Evolutionary conservation across 352 stramenopile species (phyloP), one percentile per base, ranked within the genome.

Genomic region (Pythium oligandrum): DNA sequence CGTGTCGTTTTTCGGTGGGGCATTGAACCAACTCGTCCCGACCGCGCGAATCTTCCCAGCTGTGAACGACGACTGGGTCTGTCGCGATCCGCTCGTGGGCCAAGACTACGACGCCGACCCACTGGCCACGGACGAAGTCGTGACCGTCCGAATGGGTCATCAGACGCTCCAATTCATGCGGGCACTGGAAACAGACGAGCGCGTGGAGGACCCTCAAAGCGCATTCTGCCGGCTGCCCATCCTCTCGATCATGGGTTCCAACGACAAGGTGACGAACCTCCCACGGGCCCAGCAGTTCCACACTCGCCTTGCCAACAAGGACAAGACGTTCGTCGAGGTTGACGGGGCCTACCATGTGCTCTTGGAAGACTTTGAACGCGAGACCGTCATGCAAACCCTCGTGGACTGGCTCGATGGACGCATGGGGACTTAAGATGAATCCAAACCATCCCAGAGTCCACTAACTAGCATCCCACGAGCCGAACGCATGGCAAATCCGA

Each of bases 321-420:
- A 88, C 70, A 90, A 90, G 59, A 61, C 74, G 42, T 67, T 88
- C 47, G 74, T 72, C 56, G 31, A 81, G 10, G 76, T 90, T 35
- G 60, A 71, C 3, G 78, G 68, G 1, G 53, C 74, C 9, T 88
- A 68, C 50, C 78, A 90, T 30, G 67, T 68, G 34, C 59, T 88
- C 4, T 86, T 77, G 51, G 71, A 88, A 39, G 80, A 90, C 51
- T 70, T 70, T 2, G 74, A 88, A 46, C 70, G 73, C 11, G 69
- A 85, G 10, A 48, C 66, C 2, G 77, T 86, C n/a, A 54, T 86
- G 26, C 51, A 65, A 3, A 58, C 66, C 35, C 43, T 83, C 9
- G 54, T 49, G 43, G 44, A 56, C 33, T 91, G 80, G 80, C 64
- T 90, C 12, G 50, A 76, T 17, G 30, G 50, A 8, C 55, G 66